These are phyloP conservation scores for Neonectria punicea DNA, from an alignment of 2,329 filamentous ascomycete species.

Conservation along the genomic window DNA sequence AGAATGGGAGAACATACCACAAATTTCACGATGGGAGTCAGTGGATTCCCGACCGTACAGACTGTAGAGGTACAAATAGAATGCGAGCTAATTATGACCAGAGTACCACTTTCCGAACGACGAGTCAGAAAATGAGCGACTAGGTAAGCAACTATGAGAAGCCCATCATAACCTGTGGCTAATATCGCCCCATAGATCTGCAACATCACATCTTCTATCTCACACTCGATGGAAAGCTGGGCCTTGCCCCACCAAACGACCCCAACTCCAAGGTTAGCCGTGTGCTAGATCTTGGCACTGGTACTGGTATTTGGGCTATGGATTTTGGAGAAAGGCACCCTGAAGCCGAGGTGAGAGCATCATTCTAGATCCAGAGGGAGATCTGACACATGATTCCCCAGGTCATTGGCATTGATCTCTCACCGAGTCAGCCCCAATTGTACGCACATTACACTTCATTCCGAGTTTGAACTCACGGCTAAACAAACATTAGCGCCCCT, in stretches of 20 bases:
- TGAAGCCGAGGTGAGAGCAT: conserved; percentile 11
- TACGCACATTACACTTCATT: background rate
- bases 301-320: conserved; percentile 22
- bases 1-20: conserved; percentile 25
- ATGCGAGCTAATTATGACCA: background rate
- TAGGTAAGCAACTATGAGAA: conserved; percentile 1
- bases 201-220: conserved; percentile 26
- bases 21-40: conserved; percentile 19
- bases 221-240: conserved; percentile 18
- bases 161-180: background rate
- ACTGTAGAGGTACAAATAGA: background rate
- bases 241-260: conserved; percentile 14
- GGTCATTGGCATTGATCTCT: conserved; percentile 23
- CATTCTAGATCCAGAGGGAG: background rate
- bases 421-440: conserved; percentile 18
- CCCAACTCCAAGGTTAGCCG: conserved; percentile 4
- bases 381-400: background rate
- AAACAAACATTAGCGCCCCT: conserved; percentile 9
- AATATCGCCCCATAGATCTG: conserved; percentile 1
- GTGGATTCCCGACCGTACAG: background rate
- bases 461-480: background rate
- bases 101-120: conserved; percentile 25
- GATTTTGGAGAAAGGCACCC: conserved; percentile 21
- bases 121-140: conserved; percentile 18
- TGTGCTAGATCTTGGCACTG: conserved; percentile 20